Evolutionary conservation across 2,329 filamentous ascomycete species (phyloP), one percentile per base, ranked within the genome.

Genomic region (Karstenula rhodostoma): DNA sequence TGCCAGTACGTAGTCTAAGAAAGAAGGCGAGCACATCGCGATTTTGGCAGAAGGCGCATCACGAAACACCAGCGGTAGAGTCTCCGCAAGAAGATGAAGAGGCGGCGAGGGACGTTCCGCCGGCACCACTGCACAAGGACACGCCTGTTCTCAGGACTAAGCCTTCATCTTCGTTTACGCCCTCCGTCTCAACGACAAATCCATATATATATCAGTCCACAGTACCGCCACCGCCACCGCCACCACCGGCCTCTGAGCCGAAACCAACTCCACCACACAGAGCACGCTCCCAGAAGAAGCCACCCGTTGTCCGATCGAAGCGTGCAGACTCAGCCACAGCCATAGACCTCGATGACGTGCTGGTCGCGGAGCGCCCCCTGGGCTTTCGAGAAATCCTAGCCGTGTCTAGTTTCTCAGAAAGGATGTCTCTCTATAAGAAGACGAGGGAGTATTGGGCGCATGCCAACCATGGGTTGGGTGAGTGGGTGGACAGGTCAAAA

Each of bases 371-470:
- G 22, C 59, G 71, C n/a, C 75, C 74, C 1, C 29, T 73, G 10
- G 69, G 68, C 1, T 77, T 77, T 64, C 66, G 71, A 29, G 69
- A 76, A 2, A 77, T 77, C 32, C 47, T 68, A 25, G 65, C 68
- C 2, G 64, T 73, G 2, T n/a, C 61, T 19, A 73, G 56, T 25
- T 67, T 73, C 33, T 61, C 61, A 27, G 67, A 73, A 42, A 64
- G 74, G 5, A 74, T 77, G 74, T 64, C 57, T 35, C 40, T 73
- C 56, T 77, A 77, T 48, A 69, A 72, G 61, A 69, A 64, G 59
- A 70, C 72, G n/a, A 69, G 73, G 35, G 67, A 75, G 2, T 77
- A 76, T 57, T 77, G 75, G 75, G 74, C 75, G 12, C 66, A 59
- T 51, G 71, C 70, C n/a, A 72, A 76, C 49, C 74, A 77, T 60